Evolutionary conservation across 1,284 basidiomycete species (phyloP), one percentile per base, ranked within the genome.

Genomic region (Malassezia sympodialis): DNA sequence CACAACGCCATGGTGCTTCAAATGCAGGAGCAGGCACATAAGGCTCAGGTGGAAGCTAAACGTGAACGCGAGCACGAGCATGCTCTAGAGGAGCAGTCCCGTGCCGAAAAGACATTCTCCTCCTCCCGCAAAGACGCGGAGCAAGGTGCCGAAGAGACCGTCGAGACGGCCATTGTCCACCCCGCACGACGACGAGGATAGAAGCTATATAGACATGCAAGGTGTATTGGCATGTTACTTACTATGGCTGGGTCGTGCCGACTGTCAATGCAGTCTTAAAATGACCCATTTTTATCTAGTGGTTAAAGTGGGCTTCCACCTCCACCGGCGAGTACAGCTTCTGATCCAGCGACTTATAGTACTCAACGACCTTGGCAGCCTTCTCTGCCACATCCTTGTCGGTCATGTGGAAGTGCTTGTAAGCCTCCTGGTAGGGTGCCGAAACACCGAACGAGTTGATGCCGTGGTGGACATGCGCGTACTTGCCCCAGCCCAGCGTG

Each of bases 371-470:
- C 81, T 90, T 88, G 80, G 87, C 84, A 67, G 86, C 83, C 51
- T 88, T 80, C 51, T 76, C 76, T 48, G 89, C 86, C 67, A 94
- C 59, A 84, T 76, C 88, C 84, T 82, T 51, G 49, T 58, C 57
- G 21, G 62, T 66, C 55, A 72, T 60, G 52, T 64, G 56, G 65
- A 60, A 68, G 55, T 69, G 63, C 62, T 69, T 85, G 76, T 91
- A 93, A 15, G 90, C 85, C 78, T 90, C 81, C 76, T 82, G 81
- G 76, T 88, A 90, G 17, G 90, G 90, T 45, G 85, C 90, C 40
- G 89, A 93, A 30, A 87, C 84, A 75, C 90, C 90, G 50, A 67
- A 65, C 32, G 60, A 55, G 56, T 62, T 57, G 54, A 71, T 65
- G 50, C 58, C 61, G 56, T 68, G 60, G 54, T 66, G 62, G 21